Conservation (phyloP, 1,284 basidiomycete genomes). For the Polyporus tsugae region DNA sequence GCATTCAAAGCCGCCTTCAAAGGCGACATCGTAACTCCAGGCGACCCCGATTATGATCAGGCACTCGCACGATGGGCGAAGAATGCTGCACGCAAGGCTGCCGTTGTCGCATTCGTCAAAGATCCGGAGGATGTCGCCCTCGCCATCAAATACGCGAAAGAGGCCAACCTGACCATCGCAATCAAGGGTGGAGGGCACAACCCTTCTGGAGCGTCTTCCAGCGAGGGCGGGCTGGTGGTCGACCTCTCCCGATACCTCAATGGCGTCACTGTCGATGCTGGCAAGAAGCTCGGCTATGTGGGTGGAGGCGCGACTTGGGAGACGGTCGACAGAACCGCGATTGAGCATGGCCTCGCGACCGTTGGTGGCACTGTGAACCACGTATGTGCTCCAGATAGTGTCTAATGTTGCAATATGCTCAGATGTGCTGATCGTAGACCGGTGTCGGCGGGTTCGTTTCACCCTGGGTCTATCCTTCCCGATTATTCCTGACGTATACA, state of each 20-base stretch:
- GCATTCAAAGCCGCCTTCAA: constrained; percentile 34
- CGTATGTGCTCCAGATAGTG: constrained; percentile 27
- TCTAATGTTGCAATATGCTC: background rate
- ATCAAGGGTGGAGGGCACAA: constrained; percentile 51
- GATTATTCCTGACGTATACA: background rate
- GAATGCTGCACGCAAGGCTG: constrained; percentile 39
- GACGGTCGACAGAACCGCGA: constrained; percentile 45
- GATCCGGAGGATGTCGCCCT: constrained; percentile 41
- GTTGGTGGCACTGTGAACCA: constrained; percentile 43
- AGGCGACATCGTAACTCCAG: constrained; percentile 37
- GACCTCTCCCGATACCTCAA: constrained; percentile 46
- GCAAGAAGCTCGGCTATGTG: constrained; percentile 40
- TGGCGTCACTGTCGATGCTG: constrained; percentile 41
- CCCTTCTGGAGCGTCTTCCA: constrained; percentile 43
- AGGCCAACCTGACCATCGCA: constrained; percentile 40
- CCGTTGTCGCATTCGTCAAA: constrained; percentile 44
- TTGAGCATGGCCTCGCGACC: constrained; percentile 43
- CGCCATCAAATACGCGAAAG: constrained; percentile 43
- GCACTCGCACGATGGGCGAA: constrained; percentile 42
- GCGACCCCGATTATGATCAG: constrained; percentile 35
- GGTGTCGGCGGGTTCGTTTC: constrained; percentile 41
- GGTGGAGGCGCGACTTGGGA: constrained; percentile 47
- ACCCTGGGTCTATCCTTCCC: too few relatives aligned
- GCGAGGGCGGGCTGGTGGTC: constrained; percentile 48
- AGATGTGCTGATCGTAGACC: constrained; percentile 33